These are phyloP conservation scores for Gossypium raimondii DNA, from an alignment of 345 rosid genomes.

Conservation along the genomic window DNA sequence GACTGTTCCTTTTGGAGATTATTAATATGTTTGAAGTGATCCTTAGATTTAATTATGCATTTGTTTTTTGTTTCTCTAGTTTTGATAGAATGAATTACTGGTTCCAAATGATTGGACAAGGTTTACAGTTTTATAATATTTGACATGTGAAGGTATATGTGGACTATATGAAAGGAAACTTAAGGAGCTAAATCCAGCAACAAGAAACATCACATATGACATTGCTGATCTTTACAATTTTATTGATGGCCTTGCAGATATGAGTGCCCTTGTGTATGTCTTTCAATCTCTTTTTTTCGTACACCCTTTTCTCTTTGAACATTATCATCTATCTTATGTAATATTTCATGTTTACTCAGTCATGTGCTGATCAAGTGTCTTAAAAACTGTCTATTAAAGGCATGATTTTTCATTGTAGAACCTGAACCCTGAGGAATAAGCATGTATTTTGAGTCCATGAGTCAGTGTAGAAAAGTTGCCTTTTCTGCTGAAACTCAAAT, in stretches of 20 bases:
- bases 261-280: conserved; percentile 72
- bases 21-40: not conserved
- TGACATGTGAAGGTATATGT: conserved; percentile 46
- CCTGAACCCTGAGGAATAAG: not conserved
- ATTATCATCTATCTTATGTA: not conserved
- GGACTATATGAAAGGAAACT: conserved; percentile 67
- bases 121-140: not conserved
- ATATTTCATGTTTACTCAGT: not conserved
- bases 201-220: conserved; percentile 54
- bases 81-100: not conserved
- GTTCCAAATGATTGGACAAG: not conserved
- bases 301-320: not conserved
- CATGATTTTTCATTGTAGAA: not conserved
- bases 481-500: not conserved
- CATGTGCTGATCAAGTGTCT: not conserved
- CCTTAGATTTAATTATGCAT: not conserved
- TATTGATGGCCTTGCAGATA: conserved; percentile 68
- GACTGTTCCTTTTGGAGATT: not conserved
- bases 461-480: too few relatives aligned
- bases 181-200: conserved; percentile 65
- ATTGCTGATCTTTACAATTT: conserved; percentile 68
- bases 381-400: not conserved
- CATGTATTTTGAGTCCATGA: not conserved
- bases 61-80: not conserved
- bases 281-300: conserved; percentile 3